phyloP scores from a whole-genome alignment of 2,329 filamentous ascomycete genomes.

The Fusarium sp. region DNA sequence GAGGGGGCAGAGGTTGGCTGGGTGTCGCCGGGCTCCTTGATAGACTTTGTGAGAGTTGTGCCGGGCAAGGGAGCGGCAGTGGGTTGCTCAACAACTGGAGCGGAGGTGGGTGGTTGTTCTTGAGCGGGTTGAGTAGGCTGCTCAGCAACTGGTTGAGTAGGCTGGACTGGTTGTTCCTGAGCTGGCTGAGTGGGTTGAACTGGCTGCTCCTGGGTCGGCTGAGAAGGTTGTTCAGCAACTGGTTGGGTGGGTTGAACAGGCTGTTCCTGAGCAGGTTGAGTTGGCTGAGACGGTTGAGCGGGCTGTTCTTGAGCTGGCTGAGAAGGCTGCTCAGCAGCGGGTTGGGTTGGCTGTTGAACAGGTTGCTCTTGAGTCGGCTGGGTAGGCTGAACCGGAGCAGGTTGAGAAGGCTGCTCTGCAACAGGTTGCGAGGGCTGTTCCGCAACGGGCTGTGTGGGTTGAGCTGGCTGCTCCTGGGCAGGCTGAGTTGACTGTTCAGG shows the following conservation, averaged over 20 bases:
- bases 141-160: not conserved
- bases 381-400: slow-evolving; percentile 8
- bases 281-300: slow-evolving; percentile 4
- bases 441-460: slow-evolving; percentile 17
- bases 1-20: slow-evolving; percentile 14
- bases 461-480: slow-evolving; percentile 10
- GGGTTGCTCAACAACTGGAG: slow-evolving; percentile 9
- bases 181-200: slow-evolving; percentile 16
- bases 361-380: not conserved
- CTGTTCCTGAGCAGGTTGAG: slow-evolving; percentile 3
- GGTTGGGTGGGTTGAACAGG: slow-evolving; percentile 22
- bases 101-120: not conserved
- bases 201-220: not conserved
- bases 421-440: slow-evolving; percentile 14
- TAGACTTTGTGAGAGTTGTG: slow-evolving; percentile 45
- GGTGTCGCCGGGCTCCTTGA: slow-evolving; percentile 40
- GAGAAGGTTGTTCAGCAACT: slow-evolving; percentile 7
- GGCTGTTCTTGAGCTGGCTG: slow-evolving; percentile 4
- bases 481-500: slow-evolving; percentile 26
- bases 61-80: slow-evolving; percentile 21
- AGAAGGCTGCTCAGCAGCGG: slow-evolving; percentile 7
- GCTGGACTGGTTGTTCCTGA: slow-evolving; percentile 1
- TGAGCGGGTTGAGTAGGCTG: slow-evolving; percentile 28
- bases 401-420: slow-evolving; percentile 8
- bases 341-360: not conserved